Evolutionary conservation across 495 filamentous ascomycete genomes (phyloP), one percentile per base, ranked within the genome.

Genomic region (Ascodesmis nigricans): DNA sequence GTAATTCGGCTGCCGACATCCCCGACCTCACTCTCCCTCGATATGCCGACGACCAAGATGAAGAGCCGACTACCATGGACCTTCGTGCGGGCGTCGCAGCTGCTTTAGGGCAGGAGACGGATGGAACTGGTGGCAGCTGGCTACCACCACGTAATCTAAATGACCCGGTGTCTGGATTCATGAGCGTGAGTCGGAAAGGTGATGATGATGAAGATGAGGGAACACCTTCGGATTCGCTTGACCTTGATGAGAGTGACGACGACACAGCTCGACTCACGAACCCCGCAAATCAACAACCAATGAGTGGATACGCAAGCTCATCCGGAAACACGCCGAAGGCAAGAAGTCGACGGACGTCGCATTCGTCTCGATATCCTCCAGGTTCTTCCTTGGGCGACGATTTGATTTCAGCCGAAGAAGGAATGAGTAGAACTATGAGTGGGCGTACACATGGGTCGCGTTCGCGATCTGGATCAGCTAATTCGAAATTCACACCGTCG

Each of bases 251-350:
- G 53, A 54, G 11, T 7, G 35, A 37, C 16, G 11, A 46, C 55
- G 30, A 91, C 46, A 64, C 60, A 4, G 64, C 67, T 21, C 71
- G 67, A 35, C 59, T 87, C 42, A 79, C 75, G 16, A 59, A 67
- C 42, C 49, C 57, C 21, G 56, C 50, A 39, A 62, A 65, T 39
- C 49, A 69, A 10, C 73, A 79, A 50, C 75, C 75, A 26, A 74
- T 83, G 19, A 64, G 65, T 40, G 73, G 76, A 28, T 61, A 51
- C 41, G 25, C 50, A 35, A 28, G n/a, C n/a, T n/a, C n/a, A n/a
- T n/a, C n/a, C n/a, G n/a, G n/a, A n/a, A n/a, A n/a, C n/a, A n/a
- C n/a, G n/a, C n/a, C n/a, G n/a, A n/a, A 56, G 53, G 36, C 55
- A 43, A 30, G 44, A 35, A 41, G 45, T 8, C 39, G 40, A 14